Base-by-base conservation (phyloP, 1,284 basidiomycete genomes). In the Cryptococcus sp. region DNA sequence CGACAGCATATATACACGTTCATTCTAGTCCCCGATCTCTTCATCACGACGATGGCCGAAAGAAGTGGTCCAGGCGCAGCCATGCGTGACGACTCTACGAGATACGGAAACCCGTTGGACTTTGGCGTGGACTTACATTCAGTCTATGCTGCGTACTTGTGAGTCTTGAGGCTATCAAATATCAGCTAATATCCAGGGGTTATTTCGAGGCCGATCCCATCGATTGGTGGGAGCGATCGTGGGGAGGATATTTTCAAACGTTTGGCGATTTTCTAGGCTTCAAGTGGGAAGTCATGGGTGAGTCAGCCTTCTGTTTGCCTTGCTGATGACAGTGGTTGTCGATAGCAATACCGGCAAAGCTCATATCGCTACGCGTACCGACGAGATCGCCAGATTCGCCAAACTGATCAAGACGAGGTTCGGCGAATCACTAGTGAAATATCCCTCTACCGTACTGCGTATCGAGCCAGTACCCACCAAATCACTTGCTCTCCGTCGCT, bases 101-200 rank as follows among this genome's bases (percentile, higher is more conserved):
- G 64, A 52, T 73, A 71, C 28, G 88, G 88, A 22, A 85, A 88
- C 61, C 85, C 87, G 7, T 78, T 79, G 57, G 87, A 86, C 25
- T 91, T 87, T 83, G 83, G 88, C 61, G 86, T 84, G 62, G 88
- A 91, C 70, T 79, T 91, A 13, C 88, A 91, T 62, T 90, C 88
- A 41, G 82, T 90, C 16, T 91, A 90, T 68, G 84, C 87, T 11
- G 87, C 85, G 11, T 91, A 88, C 70, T 84, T 91, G 74, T 74
- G 49, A 64, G 73, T 57, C 4, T 9, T 7, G 28, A 37, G 3
- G 19, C 16, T 9, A 16, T 13, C 4, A 48, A 21, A 25, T 34
- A 34, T 34, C 32, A 28, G 28, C 45, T 34, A 14, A 50, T 24
- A 40, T 16, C 4, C 57, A 75, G 72, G 23, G 87, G 87, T 1